Conservation (phyloP, 805 yeast species). For the Wickerhamiella allomyrinae region DNA sequence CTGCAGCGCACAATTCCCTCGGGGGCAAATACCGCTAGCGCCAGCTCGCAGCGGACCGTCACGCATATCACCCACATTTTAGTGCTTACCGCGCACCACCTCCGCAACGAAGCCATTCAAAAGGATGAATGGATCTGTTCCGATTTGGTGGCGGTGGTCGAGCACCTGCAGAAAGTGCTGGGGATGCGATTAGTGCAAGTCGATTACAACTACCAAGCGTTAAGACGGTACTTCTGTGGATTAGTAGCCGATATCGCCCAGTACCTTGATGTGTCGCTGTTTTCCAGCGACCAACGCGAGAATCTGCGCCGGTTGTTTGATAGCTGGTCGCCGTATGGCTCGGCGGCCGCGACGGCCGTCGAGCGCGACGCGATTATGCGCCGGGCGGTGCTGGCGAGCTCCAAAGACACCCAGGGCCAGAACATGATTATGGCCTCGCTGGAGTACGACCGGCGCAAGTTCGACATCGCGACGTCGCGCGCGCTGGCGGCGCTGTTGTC, state of each 20-base stretch:
- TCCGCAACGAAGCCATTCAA: conserved; percentile 36
- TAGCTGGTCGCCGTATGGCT: conserved; percentile 93
- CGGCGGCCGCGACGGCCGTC: conserved; percentile 40
- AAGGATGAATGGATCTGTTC: conserved; percentile 56
- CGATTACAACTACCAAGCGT: conserved; percentile 40
- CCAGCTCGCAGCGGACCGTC: conserved; percentile 29
- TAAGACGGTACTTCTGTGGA: conserved; percentile 74
- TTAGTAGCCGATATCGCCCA: conserved; percentile 60
- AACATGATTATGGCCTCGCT: conserved; percentile 23
- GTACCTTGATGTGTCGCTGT: conserved; percentile 16
- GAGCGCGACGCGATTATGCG: conserved; percentile 54
- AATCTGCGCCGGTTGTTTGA: conserved; percentile 70
- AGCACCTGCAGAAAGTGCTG: conserved; percentile 12
- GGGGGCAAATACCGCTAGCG: not conserved
- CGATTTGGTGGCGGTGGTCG: conserved; percentile 33
- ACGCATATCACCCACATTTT: conserved; percentile 70
- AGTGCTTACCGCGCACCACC: conserved; percentile 51
- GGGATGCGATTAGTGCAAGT: conserved; percentile 37
- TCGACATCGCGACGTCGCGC: conserved; percentile 59
- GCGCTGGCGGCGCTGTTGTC: conserved; percentile 74
- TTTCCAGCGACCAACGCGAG: conserved; percentile 19
- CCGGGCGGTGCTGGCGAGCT: conserved; percentile 25
- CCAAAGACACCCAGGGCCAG: conserved; percentile 13
- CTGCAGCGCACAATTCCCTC: conserved; percentile 1
- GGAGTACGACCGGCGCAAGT: conserved; percentile 60